Evolutionary conservation across 192 early-diverging fungal genomes (phyloP).

Genomic region (Obelidium mucronatum): DNA sequence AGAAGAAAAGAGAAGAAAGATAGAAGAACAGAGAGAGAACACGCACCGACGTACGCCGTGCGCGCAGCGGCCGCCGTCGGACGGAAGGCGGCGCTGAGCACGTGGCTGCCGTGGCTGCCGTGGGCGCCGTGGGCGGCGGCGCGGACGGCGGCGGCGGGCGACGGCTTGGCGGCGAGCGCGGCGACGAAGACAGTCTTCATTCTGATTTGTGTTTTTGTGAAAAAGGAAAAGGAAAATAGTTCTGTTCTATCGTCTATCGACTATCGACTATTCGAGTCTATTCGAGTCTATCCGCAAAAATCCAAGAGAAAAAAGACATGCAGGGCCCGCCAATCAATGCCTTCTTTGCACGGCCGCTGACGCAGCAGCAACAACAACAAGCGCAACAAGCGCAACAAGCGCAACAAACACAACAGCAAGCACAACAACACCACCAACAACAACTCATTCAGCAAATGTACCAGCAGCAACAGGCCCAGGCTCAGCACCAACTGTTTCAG

Average conservation of each 20-base stretch:
- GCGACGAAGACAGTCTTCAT: neutral
- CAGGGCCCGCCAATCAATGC: constrained; percentile 11
- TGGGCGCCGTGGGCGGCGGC: neutral
- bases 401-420: constrained; percentile 1
- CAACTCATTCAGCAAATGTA: neutral
- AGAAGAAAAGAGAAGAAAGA: too few relatives aligned
- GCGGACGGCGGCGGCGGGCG: neutral
- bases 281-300: too few relatives aligned
- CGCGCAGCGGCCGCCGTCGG: neutral
- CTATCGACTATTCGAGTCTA: too few relatives aligned
- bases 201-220: neutral
- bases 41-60: neutral
- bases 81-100: neutral
- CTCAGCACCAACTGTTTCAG: neutral
- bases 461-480: neutral
- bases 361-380: neutral
- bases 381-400: neutral
- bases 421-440: neutral
- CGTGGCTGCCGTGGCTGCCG: neutral
- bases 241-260: too few relatives aligned
- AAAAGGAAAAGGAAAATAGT: neutral
- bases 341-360: neutral
- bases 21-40: too few relatives aligned
- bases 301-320: neutral
- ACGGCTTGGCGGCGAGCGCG: neutral